Percentiles rank a stretch among this genome's conserved stretches.
Conservation (phyloP, 2,329 filamentous ascomycete species). For the Colletotrichum musicola region DNA sequence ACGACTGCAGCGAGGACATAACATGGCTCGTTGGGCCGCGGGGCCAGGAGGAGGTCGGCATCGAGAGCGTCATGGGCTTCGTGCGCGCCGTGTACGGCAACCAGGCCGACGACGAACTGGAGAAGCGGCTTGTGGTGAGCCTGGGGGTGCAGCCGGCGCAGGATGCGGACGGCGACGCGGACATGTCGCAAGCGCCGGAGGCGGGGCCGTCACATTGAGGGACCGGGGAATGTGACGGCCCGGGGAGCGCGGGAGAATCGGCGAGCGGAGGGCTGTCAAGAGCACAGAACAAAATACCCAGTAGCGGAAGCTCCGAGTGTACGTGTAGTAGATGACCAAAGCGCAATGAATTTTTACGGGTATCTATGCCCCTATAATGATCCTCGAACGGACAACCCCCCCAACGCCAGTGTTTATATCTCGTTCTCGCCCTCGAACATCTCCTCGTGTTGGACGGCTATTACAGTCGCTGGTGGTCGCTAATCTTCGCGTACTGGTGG, state of each 20-base stretch:
- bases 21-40: slow-evolving; percentile 89
- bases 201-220: slow-evolving; percentile 37
- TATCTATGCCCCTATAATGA: slow-evolving; percentile 20
- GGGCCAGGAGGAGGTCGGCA: slow-evolving; percentile 86
- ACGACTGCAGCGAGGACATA: slow-evolving; percentile 79
- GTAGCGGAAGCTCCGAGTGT: slow-evolving; percentile 11
- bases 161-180: slow-evolving; percentile 42
- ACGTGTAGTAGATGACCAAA: slow-evolving; percentile 17
- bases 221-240: slow-evolving; percentile 32
- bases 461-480: neutral
- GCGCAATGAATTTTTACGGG: slow-evolving; percentile 64
- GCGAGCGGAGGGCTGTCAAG: neutral
- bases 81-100: slow-evolving; percentile 72
- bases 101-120: slow-evolving; percentile 63
- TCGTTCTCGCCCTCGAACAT: neutral
- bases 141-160: slow-evolving; percentile 61
- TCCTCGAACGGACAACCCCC: slow-evolving; percentile 8
- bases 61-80: slow-evolving; percentile 79
- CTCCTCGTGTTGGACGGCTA: neutral
- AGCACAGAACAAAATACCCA: slow-evolving; percentile 21
- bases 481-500: slow-evolving; percentile 67
- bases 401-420: slow-evolving; percentile 22
- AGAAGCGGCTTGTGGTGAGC: slow-evolving; percentile 71
- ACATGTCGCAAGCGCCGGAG: slow-evolving; percentile 30
- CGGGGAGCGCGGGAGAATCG: slow-evolving; percentile 30